A percentile compares a stretch with the other conserved stretches of the same genome.
Conservation (phyloP, 2,329 filamentous ascomycete species). For the Nigrospora sphaerica region DNA sequence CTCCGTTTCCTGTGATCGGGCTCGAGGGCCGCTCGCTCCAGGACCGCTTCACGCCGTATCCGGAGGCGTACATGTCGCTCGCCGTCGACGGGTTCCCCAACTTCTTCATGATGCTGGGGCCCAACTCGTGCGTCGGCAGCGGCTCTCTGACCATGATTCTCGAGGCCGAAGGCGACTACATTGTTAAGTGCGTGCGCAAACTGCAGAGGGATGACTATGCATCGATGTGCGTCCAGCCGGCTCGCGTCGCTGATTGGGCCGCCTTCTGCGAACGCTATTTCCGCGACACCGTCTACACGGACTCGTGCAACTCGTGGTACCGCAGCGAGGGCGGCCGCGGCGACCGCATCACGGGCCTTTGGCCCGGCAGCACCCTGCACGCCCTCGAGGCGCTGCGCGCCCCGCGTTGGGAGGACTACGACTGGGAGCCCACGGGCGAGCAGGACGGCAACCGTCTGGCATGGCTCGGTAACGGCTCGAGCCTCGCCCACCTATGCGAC, state of each 20-base stretch:
- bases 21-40: slow-evolving; percentile 26
- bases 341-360: slow-evolving; percentile 31
- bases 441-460: slow-evolving; percentile 22
- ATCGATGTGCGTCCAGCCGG: slow-evolving; percentile 33
- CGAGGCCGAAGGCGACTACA: slow-evolving; percentile 40
- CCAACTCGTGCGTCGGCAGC: slow-evolving; percentile 39
- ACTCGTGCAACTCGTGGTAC: slow-evolving; percentile 47
- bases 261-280: slow-evolving; percentile 40
- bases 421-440: slow-evolving; percentile 26
- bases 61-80: slow-evolving; percentile 37
- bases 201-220: slow-evolving; percentile 38
- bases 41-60: slow-evolving; percentile 28
- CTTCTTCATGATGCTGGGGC: slow-evolving; percentile 40
- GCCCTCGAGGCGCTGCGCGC: slow-evolving; percentile 32
- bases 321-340: slow-evolving; percentile 33
- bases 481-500: slow-evolving; percentile 25
- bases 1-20: slow-evolving; percentile 33
- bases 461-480: slow-evolving; percentile 36
- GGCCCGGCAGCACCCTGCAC: slow-evolving; percentile 38
- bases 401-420: slow-evolving; percentile 39
- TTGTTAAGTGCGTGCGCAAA: slow-evolving; percentile 38
- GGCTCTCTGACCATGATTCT: slow-evolving; percentile 39
- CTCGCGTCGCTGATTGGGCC: slow-evolving; percentile 38
- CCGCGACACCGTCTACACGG: slow-evolving; percentile 38
- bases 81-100: slow-evolving; percentile 41